Base-by-base conservation (phyloP, 2,329 filamentous ascomycete species). In the Trichoderma harzianum region DNA sequence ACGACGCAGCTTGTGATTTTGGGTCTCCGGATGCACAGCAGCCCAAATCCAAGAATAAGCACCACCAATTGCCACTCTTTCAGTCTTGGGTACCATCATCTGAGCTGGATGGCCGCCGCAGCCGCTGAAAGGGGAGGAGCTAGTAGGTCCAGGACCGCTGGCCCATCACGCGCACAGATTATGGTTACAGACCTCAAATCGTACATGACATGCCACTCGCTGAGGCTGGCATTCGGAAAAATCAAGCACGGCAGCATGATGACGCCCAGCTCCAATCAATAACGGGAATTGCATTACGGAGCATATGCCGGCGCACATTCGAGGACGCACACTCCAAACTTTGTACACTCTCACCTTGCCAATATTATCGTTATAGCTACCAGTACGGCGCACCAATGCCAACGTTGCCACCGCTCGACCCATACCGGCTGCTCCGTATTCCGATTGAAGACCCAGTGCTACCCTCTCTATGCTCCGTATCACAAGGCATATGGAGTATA, bases 11-110 rank as follows among this genome's bases (percentile, higher is more conserved):
- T 62, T 62, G 39, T 43, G 43, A 34, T 53, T 28, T 62, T n/a
- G 30, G 66, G 55, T 55, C 66, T 62, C 57, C 12, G 14, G 16
- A 61, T 69, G 67, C 67, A 69, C n/a, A 61, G 67, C 67, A 69
- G 43, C 67, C 67, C 67, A 69, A 69, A 21, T 26, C 57, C 53
- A 53, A 69, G 36, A 53, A 28, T 34, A 34, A 69, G 43, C 36
- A 12, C 21, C 55, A 36, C 57, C n/a, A 16, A 14, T n/a, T 51
- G 32, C 18, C 43, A 21, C 24, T 65, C 63, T 7, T 28, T 55
- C 12, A 28, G 39, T 64, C 47, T 69, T 43, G 57, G 66, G 57
- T 53, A 26, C 67, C 57, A 53, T 69, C 1, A 21, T 53, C 67
- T 5, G 43, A 62, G 30, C 65, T 18, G 28, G 3, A 62, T 61